Evolutionary conservation across 2,329 filamentous ascomycete genomes (phyloP).

Genomic region (Didymella lethalis): DNA sequence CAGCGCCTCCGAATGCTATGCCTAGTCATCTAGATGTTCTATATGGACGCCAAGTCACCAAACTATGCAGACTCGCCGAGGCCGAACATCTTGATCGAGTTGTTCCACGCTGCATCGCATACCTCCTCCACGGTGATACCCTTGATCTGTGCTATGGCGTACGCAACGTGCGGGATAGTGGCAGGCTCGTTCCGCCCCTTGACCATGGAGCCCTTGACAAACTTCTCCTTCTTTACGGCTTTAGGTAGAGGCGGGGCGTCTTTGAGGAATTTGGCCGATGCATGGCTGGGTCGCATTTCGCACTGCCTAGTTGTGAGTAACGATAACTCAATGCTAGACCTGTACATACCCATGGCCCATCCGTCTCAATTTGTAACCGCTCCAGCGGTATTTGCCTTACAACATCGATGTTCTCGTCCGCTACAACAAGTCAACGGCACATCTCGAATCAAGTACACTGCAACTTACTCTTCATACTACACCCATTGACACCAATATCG

Average conservation of each 20-base stretch:
- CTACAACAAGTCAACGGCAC: constrained; percentile 24
- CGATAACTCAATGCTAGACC: too few species aligned
- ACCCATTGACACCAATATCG: constrained; percentile 95
- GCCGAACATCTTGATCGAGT: constrained; percentile 52
- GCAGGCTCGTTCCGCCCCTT: constrained; percentile 96
- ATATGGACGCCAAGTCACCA: background rate
- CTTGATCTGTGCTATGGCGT: constrained; percentile 87
- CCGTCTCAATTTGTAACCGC: constrained; percentile 90
- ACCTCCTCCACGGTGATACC: constrained; percentile 80
- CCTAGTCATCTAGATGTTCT: constrained; percentile 1
- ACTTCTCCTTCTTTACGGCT: constrained; percentile 95
- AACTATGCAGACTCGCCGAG: constrained; percentile 41
- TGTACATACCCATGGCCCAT: constrained; percentile 79
- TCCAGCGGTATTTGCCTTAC: constrained; percentile 81
- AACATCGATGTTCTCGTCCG: constrained; percentile 78
- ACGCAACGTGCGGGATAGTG: constrained; percentile 84
- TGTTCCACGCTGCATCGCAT: constrained; percentile 70
- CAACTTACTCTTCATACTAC: constrained; percentile 79
- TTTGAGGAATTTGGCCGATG: constrained; percentile 76
- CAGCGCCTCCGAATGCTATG: background rate
- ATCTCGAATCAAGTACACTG: background rate
- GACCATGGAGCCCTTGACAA: constrained; percentile 84
- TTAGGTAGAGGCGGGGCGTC: constrained; percentile 77
- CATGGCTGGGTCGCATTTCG: constrained; percentile 89
- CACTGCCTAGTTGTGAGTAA: constrained; percentile 62